These are phyloP conservation scores for Exophiala viscosa DNA, from an alignment of 2,329 filamentous ascomycete species.

Conservation along the genomic window DNA sequence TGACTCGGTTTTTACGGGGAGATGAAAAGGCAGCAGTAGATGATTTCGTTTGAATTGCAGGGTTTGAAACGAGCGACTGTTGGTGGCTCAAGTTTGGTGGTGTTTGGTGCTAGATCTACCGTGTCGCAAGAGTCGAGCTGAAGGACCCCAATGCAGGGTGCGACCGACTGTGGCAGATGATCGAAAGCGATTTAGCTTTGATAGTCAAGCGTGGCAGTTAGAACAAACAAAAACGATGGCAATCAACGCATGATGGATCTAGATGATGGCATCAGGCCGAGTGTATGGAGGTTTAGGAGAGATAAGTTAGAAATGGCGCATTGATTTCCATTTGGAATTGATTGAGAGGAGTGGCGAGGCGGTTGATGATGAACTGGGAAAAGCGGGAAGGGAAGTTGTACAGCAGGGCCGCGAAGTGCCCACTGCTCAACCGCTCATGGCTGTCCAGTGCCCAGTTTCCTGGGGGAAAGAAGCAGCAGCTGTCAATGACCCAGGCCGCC, in stretches of 20 bases:
- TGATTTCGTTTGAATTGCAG: not conserved
- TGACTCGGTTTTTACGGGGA: not conserved
- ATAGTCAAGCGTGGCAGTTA: not conserved
- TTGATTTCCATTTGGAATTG: not conserved
- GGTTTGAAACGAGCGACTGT: conserved; percentile 1
- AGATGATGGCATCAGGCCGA: not conserved
- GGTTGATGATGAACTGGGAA: too few relatives aligned
- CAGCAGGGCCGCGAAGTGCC: too few relatives aligned
- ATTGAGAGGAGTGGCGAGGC: too few relatives aligned
- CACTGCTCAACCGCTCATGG: too few relatives aligned
- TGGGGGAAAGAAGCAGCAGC: too few relatives aligned
- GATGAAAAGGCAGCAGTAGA: not conserved
- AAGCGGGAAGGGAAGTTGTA: too few relatives aligned
- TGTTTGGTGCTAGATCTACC: not conserved
- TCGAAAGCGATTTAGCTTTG: conserved; percentile 1
- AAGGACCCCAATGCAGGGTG: conserved; percentile 3
- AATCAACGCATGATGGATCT: not conserved
- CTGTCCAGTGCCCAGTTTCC: too few relatives aligned
- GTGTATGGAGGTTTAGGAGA: not conserved
- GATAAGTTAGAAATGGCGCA: not conserved
- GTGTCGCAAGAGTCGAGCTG: conserved; percentile 1
- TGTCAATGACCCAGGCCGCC: too few relatives aligned
- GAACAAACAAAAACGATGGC: not conserved
- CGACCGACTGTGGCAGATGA: conserved; percentile 4
- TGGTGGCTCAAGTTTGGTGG: not conserved